These are phyloP conservation scores for Liquidambar formosana DNA, from an alignment of 164 flowering plant species.

Conservation along the genomic window DNA sequence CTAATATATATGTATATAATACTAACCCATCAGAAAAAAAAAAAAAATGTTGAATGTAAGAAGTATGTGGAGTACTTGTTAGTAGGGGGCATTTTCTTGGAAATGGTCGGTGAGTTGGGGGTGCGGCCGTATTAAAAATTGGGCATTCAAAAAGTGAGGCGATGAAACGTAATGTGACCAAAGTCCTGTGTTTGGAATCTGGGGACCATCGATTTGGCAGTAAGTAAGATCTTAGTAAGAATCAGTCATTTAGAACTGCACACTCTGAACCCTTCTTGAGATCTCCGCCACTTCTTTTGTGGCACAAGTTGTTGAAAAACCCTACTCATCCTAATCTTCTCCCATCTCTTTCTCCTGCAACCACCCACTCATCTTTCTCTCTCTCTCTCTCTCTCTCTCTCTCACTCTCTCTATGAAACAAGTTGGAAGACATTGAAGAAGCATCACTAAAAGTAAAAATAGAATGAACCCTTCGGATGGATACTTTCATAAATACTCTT, in stretches of 20 bases:
- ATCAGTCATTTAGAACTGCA: not conserved
- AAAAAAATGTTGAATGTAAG: too few species aligned
- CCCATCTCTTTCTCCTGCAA: slow-evolving; percentile 5
- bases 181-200: slow-evolving; percentile 17
- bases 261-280: slow-evolving; percentile 6
- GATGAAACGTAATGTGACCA: not conserved
- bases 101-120: not conserved
- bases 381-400: not conserved
- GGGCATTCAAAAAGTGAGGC: slow-evolving; percentile 10
- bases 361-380: not conserved
- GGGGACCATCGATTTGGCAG: slow-evolving; percentile 30
- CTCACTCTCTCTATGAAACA: not conserved
- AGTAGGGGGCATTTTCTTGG: not conserved
- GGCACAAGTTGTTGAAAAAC: too few species aligned
- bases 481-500: too few species aligned
- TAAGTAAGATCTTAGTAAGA: too few species aligned
- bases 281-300: slow-evolving; percentile 16
- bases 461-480: too few species aligned
- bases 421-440: not conserved
- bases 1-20: too few species aligned
- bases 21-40: too few species aligned
- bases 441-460: too few species aligned
- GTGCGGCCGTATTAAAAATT: not conserved
- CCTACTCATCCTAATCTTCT: slow-evolving; percentile 5
- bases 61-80: too few species aligned